These are phyloP conservation scores for Fusarium sp. DNA, from an alignment of 2,329 filamentous ascomycete genomes.

Conservation along the genomic window DNA sequence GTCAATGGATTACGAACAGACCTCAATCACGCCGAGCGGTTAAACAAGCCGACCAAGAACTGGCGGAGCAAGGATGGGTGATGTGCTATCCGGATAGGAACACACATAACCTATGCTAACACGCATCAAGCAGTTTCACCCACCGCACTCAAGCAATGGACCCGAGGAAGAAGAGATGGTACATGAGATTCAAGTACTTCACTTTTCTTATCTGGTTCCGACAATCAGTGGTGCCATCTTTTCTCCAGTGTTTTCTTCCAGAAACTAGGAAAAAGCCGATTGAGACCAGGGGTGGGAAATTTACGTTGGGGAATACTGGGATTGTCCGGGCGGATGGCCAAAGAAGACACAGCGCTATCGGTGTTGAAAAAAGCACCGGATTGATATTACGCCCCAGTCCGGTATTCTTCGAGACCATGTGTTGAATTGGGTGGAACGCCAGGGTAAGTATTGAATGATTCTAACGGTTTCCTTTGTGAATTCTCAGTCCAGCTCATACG, in stretches of 20 bases:
- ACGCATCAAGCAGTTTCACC: constrained; percentile 10
- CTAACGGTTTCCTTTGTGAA: neutral
- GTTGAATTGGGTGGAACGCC: neutral
- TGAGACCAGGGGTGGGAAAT: constrained; percentile 36
- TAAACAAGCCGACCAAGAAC: constrained; percentile 10
- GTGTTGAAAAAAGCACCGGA: neutral
- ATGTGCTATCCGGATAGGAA: constrained; percentile 8
- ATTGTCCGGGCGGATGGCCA: constrained; percentile 22
- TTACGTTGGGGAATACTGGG: constrained; percentile 26
- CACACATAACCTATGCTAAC: neutral
- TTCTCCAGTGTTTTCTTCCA: constrained; percentile 33
- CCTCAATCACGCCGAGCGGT: neutral
- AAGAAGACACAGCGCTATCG: constrained; percentile 12
- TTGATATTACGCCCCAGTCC: constrained; percentile 16
- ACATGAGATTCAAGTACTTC: constrained; percentile 15
- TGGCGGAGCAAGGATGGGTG: constrained; percentile 22
- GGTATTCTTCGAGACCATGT: constrained; percentile 7
- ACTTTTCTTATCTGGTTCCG: constrained; percentile 8
- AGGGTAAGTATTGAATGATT: constrained; percentile 5
- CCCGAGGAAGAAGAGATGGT: constrained; percentile 7
- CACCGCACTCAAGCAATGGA: neutral
- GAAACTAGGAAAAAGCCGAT: constrained; percentile 41
- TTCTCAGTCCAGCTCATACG: neutral
- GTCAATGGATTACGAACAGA: constrained; percentile 7
- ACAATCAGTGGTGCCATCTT: constrained; percentile 25